Evolutionary conservation across 768 basidiomycete species (phyloP), one percentile per base, ranked within the genome.

Genomic region (Saitozyma sp.): DNA sequence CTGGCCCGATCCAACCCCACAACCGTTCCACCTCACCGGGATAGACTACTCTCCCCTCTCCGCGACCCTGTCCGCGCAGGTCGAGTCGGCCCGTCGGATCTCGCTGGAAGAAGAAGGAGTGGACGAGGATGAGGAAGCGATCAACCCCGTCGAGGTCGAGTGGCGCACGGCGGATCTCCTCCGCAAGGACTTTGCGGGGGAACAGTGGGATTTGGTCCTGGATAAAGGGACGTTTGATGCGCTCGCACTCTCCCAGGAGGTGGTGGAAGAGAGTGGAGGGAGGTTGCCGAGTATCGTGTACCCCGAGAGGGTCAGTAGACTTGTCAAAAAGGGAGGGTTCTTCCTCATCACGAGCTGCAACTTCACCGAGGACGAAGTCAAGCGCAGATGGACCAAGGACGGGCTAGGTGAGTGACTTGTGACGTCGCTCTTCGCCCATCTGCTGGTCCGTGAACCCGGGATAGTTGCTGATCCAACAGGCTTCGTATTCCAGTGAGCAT

Each of bases 201-300:
- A 78, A 52, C 59, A 56, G 8, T 82, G 78, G 77, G 81, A 82
- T 61, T 55, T 82, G 13, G 72, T 81, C 2, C 53, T 78, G 57
- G 80, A 81, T 64, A 82, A 82, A 67, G 82, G 82, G 6, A 83
- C 82, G 2, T 83, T 76, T 64, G 82, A 83, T 64, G 82, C 81
- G 6, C 66, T 83, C 11, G 75, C 78, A 54, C 64, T 82, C 16
- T 68, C 63, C 13, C 66, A 75, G 38, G 76, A 78, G 17, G 50
- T 39, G 6, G 66, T 75, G 9, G 66, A 67, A 13, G 65, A 58
- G 20, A 60, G 62, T 29, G 70, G 70, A 40, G 71, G 72, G 5
- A 74, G 60, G 64, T 59, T 70, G 53, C 72, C 79, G 29, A 73
- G 71, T 42, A 70, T 73, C 20, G 69, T 80, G n/a, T 82, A 82